Conservation (phyloP, 2,329 filamentous ascomycete genomes). For the Scedosporium apiospermum region DNA sequence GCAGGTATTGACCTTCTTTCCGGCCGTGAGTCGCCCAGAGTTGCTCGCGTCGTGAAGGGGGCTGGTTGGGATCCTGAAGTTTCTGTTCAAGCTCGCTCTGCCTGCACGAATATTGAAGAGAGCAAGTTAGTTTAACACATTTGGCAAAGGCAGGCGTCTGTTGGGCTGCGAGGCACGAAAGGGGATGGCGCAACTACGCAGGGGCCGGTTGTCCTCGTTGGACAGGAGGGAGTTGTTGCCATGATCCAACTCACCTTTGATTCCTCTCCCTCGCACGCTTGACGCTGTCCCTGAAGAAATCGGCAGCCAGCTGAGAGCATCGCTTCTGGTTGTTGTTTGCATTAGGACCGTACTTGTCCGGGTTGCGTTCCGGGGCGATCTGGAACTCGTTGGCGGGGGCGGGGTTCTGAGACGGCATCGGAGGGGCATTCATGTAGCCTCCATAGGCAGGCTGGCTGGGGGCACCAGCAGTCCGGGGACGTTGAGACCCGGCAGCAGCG, state of each 20-base stretch:
- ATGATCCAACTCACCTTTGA: constrained; percentile 52
- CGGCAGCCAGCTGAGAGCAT: constrained; percentile 62
- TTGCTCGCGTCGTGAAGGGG: constrained; percentile 68
- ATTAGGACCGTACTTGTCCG: constrained; percentile 61
- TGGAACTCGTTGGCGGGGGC: constrained; percentile 64
- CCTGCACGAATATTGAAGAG: constrained; percentile 35
- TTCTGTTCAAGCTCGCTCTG: constrained; percentile 88
- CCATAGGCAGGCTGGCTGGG: constrained; percentile 54
- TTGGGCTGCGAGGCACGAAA: background rate
- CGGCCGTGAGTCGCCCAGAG: constrained; percentile 77
- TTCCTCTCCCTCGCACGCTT: constrained; percentile 93
- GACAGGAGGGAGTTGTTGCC: background rate
- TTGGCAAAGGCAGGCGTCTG: background rate
- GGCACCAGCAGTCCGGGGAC: constrained; percentile 76
- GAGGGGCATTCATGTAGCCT: constrained; percentile 55
- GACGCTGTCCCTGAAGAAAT: constrained; percentile 98
- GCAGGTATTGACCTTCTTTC: constrained; percentile 85
- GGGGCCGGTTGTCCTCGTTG: too few relatives aligned
- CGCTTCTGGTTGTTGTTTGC: constrained; percentile 63
- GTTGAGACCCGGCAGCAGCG: constrained; percentile 55
- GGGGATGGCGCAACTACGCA: background rate
- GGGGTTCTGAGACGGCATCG: constrained; percentile 48
- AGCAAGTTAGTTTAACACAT: background rate
- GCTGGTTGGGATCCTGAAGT: constrained; percentile 66
- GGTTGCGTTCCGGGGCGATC: constrained; percentile 74